Conservation (phyloP, 1,284 basidiomycete species). For the Malassezia psittaci region DNA sequence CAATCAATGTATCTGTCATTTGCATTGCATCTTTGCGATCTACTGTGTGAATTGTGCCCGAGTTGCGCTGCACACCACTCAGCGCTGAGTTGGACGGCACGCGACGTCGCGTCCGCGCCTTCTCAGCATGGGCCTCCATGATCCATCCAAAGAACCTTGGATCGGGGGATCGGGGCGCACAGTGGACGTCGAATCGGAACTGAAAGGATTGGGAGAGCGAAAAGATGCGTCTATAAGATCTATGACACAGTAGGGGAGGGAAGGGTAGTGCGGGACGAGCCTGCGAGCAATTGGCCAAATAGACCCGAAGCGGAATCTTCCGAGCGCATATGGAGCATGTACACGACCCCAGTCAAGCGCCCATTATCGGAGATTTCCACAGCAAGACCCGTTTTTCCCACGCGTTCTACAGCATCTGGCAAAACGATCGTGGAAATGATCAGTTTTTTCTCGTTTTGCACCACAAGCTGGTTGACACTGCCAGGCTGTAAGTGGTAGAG, state of each 20-base stretch:
- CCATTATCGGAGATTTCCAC: constrained; percentile 88
- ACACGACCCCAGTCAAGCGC: constrained; percentile 81
- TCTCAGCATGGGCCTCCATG: no score
- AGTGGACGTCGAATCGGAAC: no score
- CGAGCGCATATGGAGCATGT: constrained; percentile 72
- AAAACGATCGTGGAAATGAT: constrained; percentile 85
- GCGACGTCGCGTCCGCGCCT: no score
- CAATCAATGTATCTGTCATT: no score
- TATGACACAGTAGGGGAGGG: neutral
- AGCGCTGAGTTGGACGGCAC: no score
- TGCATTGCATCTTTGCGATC: no score
- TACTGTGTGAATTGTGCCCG: no score
- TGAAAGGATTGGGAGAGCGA: no score
- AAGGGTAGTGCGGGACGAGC: constrained; percentile 59
- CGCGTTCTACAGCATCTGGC: constrained; percentile 88
- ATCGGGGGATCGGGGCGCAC: no score
- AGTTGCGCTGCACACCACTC: no score
- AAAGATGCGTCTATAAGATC: neutral
- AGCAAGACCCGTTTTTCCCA: constrained; percentile 93
- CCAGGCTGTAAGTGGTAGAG: constrained; percentile 68
- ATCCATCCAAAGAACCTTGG: no score
- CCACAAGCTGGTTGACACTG: constrained; percentile 89
- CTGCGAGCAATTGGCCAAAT: constrained; percentile 74
- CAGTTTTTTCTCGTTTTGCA: constrained; percentile 65
- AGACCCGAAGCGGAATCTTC: constrained; percentile 74